Conservation (phyloP, 768 basidiomycete genomes). For the Amyloporia xantha region DNA sequence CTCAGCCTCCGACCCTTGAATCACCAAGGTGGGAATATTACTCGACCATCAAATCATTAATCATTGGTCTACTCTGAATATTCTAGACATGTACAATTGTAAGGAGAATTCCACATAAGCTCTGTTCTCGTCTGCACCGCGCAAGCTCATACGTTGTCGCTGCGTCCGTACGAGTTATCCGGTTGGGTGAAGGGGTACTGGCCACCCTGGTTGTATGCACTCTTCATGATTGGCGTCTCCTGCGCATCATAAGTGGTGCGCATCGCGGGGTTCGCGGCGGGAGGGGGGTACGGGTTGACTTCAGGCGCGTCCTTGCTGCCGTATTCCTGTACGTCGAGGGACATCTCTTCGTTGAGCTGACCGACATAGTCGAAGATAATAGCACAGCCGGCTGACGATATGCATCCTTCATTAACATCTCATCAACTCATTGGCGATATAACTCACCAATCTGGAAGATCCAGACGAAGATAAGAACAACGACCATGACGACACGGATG, state of each 20-base stretch:
- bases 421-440: background rate
- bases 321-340: background rate
- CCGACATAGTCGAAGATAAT: constrained; percentile 46
- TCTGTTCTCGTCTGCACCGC: constrained; percentile 1
- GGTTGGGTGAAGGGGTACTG: constrained; percentile 2
- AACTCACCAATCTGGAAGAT: constrained; percentile 46
- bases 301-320: background rate
- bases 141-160: background rate
- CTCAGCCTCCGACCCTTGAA: too few species aligned
- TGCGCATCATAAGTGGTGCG: constrained; percentile 7
- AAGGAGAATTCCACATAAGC: constrained; percentile 1
- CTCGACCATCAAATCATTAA: constrained; percentile 6
- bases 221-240: constrained; percentile 5
- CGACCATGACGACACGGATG: constrained; percentile 37
- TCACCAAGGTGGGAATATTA: too few species aligned
- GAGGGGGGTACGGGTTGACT: constrained; percentile 3
- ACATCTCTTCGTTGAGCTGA: constrained; percentile 46
- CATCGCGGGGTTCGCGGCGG: background rate
- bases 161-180: background rate
- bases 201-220: constrained; percentile 2
- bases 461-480: constrained; percentile 45
- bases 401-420: constrained; percentile 1
- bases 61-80: constrained; percentile 6
- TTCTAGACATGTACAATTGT: constrained; percentile 2
- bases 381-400: constrained; percentile 39